Base-by-base conservation (phyloP, 2,329 filamentous ascomycete genomes). In the Blumeria hordei region DNA sequence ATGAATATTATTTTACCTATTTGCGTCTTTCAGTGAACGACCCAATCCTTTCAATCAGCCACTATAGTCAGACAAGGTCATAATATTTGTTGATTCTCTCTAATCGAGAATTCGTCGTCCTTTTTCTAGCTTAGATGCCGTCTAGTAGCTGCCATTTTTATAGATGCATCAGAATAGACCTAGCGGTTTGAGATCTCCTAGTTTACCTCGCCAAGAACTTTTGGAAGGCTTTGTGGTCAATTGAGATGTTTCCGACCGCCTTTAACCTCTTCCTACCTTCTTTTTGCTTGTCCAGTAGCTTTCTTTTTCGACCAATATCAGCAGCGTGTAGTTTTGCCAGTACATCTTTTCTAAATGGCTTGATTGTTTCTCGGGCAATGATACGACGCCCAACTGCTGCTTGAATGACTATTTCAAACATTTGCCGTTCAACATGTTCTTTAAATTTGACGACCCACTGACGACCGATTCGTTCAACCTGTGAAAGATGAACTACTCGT, bases 351-450 rank as follows among this genome's bases (percentile, higher is more conserved):
- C 92, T 75, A 68, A 94, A 98, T 0, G 92, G 87, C 71, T 96
- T 96, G 66, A 98, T 81, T 0, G 88, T 95, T 66, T 96, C 92
- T 64, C 92, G 75, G 0, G 92, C 92, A 3, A 98, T 77, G 54
- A 98, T 81, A 53, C 82, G 78, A 61, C 78, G 80, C 3, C 88
- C 90, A 0, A 85, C 83, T 0, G 85, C 82, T 3, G 92, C 90
- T 68, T 98, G 92, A 59, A 98, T 96, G 55, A 96, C 74, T 21
- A 98, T 80, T 70, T 98, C 92, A 37, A 94, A 98, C 81, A 96
- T 92, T 67, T 98, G 92, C 16, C 92, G 74, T 63, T 94, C 85
- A 18, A 98, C 90, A 63, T 96, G 90, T 67, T 95, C 81, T 65
- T 94, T 96, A 73, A 98, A 96, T 68, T 94, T 94, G 43, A 78